Evolutionary conservation across 129 eudicot species (phyloP), one percentile per base, ranked within the genome.

Genomic region (Helichrysum umbraculigerum): DNA sequence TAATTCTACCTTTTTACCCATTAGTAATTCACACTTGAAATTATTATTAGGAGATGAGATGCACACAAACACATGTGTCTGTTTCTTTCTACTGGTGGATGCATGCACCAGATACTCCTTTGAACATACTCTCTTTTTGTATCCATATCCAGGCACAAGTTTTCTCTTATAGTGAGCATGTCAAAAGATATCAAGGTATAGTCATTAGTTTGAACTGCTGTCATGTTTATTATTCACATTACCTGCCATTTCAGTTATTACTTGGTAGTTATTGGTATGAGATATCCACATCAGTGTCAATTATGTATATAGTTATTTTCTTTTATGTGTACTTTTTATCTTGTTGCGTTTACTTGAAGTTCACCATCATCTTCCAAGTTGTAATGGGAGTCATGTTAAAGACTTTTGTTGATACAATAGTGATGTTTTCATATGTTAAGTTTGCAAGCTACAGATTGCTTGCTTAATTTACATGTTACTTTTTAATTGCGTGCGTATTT

Each of bases 161-260:
- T 82, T 67, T 90, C 98, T 63, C 89, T 88, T 70, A 42, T 93
- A 85, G 90, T 84, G 74, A 90, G 93, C 87, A 80, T 90, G 80
- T 86, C 98, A 60, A 90, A 81, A 78, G 86, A 93, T 83, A 89
- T 92, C 12, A 90, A 90, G 97, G 97, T 93, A 83, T 57, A 25
- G 32, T 67, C 59, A 62, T 59, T 72, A 42, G 20, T 6, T 20
- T 82, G 22, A 68, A 30, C 35, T 68, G 25, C 34, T n/a, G 14
- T 73, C 9, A 61, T 74, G 68, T 32, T 39, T 67, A 15, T 73
- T 6, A 14, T 70, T 15, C 41, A 33, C 51, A 66, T 17, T 51
- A 66, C 52, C 35, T 66, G 5, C 29, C 71, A 66, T 66, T 66
- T 39, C 17, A 39, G 29, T 20, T 68, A n/a, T 16, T 2, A 68